Evolutionary conservation across 192 early-diverging fungal genomes (phyloP).

Genomic region (Backusella psychrophila): DNA sequence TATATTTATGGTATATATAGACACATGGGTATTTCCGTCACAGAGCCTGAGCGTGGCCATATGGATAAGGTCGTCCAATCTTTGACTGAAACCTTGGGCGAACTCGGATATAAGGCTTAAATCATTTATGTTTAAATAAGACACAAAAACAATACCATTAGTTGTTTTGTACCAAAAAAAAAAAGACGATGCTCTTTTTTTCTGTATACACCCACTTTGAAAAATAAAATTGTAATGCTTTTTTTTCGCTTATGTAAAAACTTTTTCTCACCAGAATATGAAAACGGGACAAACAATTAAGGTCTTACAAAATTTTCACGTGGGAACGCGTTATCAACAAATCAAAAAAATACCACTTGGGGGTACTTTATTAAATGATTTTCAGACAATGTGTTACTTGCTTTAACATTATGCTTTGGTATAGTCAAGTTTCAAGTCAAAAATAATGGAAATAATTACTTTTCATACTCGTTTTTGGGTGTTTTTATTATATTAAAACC

Average conservation of each 20-base stretch:
- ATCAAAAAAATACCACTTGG: not conserved
- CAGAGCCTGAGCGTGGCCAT: constrained; percentile 51
- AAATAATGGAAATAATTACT: not conserved
- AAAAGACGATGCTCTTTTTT: not conserved
- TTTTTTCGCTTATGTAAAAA: not conserved
- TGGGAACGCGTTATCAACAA: not conserved
- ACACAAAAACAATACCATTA: not conserved
- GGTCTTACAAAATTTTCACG: not conserved
- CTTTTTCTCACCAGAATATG: not conserved
- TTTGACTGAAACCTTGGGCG: constrained; percentile 52
- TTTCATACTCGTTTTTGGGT: not conserved
- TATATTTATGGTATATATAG: constrained; percentile 24
- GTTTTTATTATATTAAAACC: not conserved
- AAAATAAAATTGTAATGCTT: not conserved
- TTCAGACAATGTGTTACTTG: not conserved
- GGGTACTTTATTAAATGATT: not conserved
- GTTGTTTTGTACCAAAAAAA: not conserved
- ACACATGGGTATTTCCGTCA: constrained; percentile 83
- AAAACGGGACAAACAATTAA: not conserved
- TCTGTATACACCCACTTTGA: not conserved
- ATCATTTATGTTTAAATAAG: not conserved
- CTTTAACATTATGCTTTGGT: not conserved
- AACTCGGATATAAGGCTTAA: constrained; percentile 37
- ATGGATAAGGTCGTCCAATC: constrained; percentile 65
- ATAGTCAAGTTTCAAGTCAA: not conserved